A percentile compares a stretch with the other conserved stretches of the same genome.
phyloP scores from a whole-genome alignment of 306 rosid species.

The Trifolium subterraneum region DNA sequence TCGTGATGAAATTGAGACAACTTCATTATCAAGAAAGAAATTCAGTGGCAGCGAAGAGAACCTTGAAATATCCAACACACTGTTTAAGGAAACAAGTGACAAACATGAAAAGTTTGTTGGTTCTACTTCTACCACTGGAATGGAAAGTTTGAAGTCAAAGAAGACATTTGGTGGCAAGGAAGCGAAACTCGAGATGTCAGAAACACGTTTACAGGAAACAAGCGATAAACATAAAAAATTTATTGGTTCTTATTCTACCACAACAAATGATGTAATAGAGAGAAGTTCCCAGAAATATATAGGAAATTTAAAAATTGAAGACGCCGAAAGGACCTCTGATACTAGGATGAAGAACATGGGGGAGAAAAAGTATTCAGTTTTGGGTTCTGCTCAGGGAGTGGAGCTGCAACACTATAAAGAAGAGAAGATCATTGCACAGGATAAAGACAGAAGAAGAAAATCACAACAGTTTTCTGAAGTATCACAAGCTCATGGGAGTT shows the following conservation, averaged over 20 bases:
- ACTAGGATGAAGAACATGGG: conserved; percentile 43
- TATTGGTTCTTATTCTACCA: conserved; percentile 39
- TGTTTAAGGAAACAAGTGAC: conserved; percentile 48
- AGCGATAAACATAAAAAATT: conserved; percentile 41
- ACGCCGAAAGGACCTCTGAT: conserved; percentile 51
- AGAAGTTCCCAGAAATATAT: conserved; percentile 47
- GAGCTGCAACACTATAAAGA: conserved; percentile 53
- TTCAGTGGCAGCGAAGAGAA: conserved; percentile 49
- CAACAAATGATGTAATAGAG: conserved; percentile 43
- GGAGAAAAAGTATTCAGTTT: conserved; percentile 45
- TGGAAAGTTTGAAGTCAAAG: conserved; percentile 44
- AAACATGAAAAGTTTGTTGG: conserved; percentile 42
- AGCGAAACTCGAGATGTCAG: conserved; percentile 50
- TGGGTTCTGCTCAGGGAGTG: conserved; percentile 51
- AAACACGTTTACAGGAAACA: conserved; percentile 45
- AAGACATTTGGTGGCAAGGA: conserved; percentile 46
- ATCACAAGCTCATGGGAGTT: conserved; percentile 49
- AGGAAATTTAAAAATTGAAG: conserved; percentile 51
- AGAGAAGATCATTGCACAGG: conserved; percentile 41
- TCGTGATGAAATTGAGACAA: conserved; percentile 43
- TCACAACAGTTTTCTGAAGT: conserved; percentile 55
- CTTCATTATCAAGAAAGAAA: conserved; percentile 40
- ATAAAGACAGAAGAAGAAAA: conserved; percentile 49
- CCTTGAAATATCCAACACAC: conserved; percentile 47
- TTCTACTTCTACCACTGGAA: conserved; percentile 36